Evolutionary conservation across 768 basidiomycete genomes (phyloP), one percentile per base, ranked within the genome.

Genomic region (Ramaria sp.): DNA sequence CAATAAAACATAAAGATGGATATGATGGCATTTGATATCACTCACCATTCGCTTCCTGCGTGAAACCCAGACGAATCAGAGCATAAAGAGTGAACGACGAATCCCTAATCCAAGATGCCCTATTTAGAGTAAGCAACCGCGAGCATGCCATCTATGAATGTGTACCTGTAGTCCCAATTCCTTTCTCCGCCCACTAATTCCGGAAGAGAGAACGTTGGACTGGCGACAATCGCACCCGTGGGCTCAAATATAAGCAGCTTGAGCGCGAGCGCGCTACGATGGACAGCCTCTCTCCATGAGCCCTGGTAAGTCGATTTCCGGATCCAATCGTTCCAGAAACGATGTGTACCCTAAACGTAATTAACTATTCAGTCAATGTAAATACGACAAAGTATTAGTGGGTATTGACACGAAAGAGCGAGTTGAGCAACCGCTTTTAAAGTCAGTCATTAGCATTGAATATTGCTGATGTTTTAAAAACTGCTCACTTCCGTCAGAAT

Each of bases 11-110:
- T 58, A 48, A 7, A 27, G 10, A 43, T 28, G 54, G 32, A 20
- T 55, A 38, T n/a, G 7, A 49, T 34, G 15, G 15, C 61, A 42
- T 59, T 30, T 16, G 10, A 50, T 5, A 34, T 42, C 10, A 66
- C 73, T n/a, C 53, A 89, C 89, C 78, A 59, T 89, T 85, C 0
- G 91, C 91, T 64, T 99, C 95, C 18, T 87, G 78, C 0, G 93
- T 97, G 69, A 94, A 97, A 0, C 95, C 96, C 0, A 98, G 77
- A 37, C 96, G 78, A 55, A 98, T 84, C 37, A 97, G 76, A 0
- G 94, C 95, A 63, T 98, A 99, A 5, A 98, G 77, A 0, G 91
- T 92, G 73, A 99, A 99, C 0, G 88, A 89, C 0, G 92, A 85
- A 63, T 99, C 95, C n/a, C 95, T 83, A 62, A 97, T 90, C 88